Base-by-base conservation (phyloP, 1,139 yeast species). In the Yamadazyma aaseri region DNA sequence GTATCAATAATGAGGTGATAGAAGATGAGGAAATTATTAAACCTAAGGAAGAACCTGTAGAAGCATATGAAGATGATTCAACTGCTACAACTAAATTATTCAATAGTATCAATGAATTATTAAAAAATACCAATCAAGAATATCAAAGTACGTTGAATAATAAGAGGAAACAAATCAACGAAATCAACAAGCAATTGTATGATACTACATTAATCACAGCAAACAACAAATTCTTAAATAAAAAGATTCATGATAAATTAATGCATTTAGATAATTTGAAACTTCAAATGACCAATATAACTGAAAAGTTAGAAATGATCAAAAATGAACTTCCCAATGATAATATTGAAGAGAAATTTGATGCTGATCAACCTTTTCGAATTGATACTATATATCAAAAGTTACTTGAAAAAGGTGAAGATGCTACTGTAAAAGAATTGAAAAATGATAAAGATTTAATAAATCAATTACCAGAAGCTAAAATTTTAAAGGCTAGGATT, bases 331-430 rank as follows among this genome's bases (percentile, higher is more conserved):
- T 51, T 22, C 51, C 50, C 3, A 29, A 34, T 27, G 44, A 39
- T 17, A 23, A 26, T 17, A 20, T 28, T 5, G 52, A 48, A 15
- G 46, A 40, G 17, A 31, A 31, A 8, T 82, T 79, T 51, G 92
- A 86, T 56, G 90, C 95, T 1, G 96, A 86, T 57, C 89, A 83
- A 50, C 95, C 96, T 14, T 90, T 86, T 58, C 69, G 85, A 31
- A 76, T 85, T 17, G 67, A 72, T 45, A 65, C 73, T 5, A 65
- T 83, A 6, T 80, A 74, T 49, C 72, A 77, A 20, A 71, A 68
- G 44, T 53, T 82, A 49, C 43, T 51, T 50, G 39, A 66, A 44
- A 43, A 63, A 50, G 25, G 51, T 50, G 39, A 66, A 44, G 23
- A 17, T 4, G 65, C 57, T 42, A 36, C 51, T 34, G 40, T 57